phyloP scores from a whole-genome alignment of 257 asterid species.

The Solanum dulcamara region DNA sequence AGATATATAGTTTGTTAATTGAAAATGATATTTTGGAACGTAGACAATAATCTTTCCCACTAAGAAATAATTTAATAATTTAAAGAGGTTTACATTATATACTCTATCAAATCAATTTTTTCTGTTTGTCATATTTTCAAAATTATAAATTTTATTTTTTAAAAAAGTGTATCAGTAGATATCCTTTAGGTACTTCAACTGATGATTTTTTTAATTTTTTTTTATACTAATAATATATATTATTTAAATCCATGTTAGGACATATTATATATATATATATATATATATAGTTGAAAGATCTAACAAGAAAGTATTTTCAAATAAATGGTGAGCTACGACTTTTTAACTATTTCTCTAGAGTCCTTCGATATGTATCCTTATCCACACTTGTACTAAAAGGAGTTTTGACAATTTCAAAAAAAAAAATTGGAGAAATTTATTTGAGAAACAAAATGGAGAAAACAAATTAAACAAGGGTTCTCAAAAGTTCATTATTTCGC shows the following conservation, averaged over 20 bases:
- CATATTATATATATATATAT: no score
- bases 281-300: background rate
- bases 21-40: background rate
- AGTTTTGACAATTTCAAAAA: no score
- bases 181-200: background rate
- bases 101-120: no score
- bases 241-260: no score
- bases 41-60: background rate
- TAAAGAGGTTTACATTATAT: background rate
- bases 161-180: background rate
- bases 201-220: no score
- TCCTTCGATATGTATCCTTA: no score
- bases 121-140: no score
- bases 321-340: background rate
- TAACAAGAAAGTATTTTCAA: background rate
- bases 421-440: background rate
- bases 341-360: no score
- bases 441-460: background rate
- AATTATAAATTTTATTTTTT: no score
- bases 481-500: background rate
- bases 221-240: no score
- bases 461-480: background rate
- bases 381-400: background rate
- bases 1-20: background rate
- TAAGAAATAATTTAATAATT: background rate